Conservation (phyloP, 2,329 filamentous ascomycete genomes). For the Diaporthe batatas region DNA sequence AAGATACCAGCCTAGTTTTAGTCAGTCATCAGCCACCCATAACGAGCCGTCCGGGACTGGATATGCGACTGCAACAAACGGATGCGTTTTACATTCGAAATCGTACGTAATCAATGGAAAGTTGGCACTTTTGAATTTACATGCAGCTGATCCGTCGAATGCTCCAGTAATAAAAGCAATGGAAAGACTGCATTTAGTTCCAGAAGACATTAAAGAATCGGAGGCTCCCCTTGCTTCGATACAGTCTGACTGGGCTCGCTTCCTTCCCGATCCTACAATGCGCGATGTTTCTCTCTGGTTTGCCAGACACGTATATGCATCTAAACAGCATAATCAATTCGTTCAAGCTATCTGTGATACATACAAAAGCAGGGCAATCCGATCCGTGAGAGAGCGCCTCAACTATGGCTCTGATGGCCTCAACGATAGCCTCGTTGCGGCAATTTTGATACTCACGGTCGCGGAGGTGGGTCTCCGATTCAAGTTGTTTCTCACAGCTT, state of each 20-base stretch:
- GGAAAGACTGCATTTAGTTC: conserved; percentile 15
- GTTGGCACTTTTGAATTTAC: neutral
- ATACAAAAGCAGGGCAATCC: conserved; percentile 11
- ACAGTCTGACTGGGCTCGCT: conserved; percentile 18
- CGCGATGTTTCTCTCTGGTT: conserved; percentile 5
- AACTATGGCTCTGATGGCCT: neutral
- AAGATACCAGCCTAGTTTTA: neutral
- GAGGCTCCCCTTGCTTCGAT: neutral
- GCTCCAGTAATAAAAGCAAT: neutral
- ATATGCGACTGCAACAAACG: neutral
- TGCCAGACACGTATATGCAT: conserved; percentile 10
- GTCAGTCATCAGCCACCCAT: neutral
- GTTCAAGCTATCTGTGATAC: neutral
- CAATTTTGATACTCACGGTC: neutral
- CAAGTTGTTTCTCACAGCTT: neutral
- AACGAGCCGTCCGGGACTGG: neutral
- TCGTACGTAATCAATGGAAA: neutral
- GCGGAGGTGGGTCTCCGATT: neutral
- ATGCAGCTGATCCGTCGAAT: neutral
- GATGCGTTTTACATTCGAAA: conserved; percentile 5
- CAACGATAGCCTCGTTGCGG: conserved; percentile 1
- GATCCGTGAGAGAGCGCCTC: conserved; percentile 9
- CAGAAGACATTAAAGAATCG: conserved; percentile 5
- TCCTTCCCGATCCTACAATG: conserved; percentile 9
- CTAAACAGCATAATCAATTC: neutral